Base-by-base conservation (phyloP, 352 stramenopile species). In the Phytophthora cactorum region DNA sequence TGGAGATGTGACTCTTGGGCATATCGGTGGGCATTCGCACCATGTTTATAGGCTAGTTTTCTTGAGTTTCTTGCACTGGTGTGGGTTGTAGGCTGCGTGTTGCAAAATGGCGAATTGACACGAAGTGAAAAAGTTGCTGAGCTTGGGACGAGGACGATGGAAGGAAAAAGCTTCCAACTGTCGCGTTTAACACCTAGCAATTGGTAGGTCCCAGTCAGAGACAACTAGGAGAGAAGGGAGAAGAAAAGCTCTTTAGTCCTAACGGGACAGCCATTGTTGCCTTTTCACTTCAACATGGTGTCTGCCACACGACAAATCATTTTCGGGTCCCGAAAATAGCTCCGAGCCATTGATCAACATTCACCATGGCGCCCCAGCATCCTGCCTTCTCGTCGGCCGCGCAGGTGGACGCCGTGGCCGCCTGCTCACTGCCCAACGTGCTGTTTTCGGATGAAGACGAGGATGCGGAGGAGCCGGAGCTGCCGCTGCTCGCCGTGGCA, bases 401-500 rank as follows among this genome's bases (percentile, higher is more conserved):
- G 41, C 78, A 86, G 27, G 74, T 89, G 36, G 81, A 89, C 54
- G 77, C 78, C 41, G 41, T 89, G 2, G 81, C 79, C 29, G 72
- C 65, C 32, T 77, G 64, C 25, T 56, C 60, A 25, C 58, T 78
- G 58, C 59, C 70, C 7, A 66, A 61, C 52, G 31, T 52, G 51
- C 46, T 70, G 14, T 72, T 69, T 17, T 74, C 62, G 10, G 59
- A 76, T 29, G 57, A 71, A 3, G 74, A 71, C 4, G 55, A 66
- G 3, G 39, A 60, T 15, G 68, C 47, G 1, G 63, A 72, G 11
- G 68, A 75, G 49, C 53, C 55, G 38, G 76, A 77, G 32, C 25
- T 74, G 31, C 60, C 78, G 55, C 55, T 92, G 10, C 58, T 95
- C 15, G 84, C 84, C 0, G 77, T 90, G 22, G 82, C 85, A n/a